Base-by-base conservation (phyloP, 2,329 filamentous ascomycete genomes). In the Aspergillus terreus region DNA sequence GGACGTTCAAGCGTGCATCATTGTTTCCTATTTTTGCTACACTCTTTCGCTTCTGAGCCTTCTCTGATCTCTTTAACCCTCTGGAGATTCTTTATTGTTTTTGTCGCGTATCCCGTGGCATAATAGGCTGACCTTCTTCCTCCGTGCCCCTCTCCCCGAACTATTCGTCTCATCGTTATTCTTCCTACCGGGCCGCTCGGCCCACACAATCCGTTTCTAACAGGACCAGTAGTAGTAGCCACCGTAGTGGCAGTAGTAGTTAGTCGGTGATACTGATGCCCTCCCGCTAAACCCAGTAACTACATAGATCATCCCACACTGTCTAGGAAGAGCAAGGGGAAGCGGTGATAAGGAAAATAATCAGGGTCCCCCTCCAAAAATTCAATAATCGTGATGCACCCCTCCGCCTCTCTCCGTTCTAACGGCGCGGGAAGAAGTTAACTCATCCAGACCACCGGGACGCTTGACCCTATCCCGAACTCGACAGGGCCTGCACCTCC, bases 161-260 rank as follows among this genome's bases (percentile, higher is more conserved):
- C 46, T 36, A 41, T 23, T 23, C 14, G 46, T 58, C 54, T 51
- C 55, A 54, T 49, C 53, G 49, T 46, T 50, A 52, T 56, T 56
- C 55, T 56, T 54, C 36, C 42, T 46, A 56, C 49, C 54, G 54
- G 59, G 53, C 58, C 49, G 54, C 52, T 53, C 57, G 54, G 54
- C 53, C 58, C 55, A 58, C 50, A 55, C 49, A 57, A 50, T 53
- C 46, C 46, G 51, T 56, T 51, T 55, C 47, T 50, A 50, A 55
- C 51, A 50, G 51, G 32, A 46, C 53, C 45, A 55, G 38, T 50
- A 33, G 45, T 50, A 54, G 40, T 42, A 5, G 6, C 23, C 23
- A 6, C 23, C 4, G 23, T 23, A 23, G 23, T n/a, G 15, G 35
- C n/a, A 14, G 44, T 43, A 25, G 4, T 25, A 54, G 45, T 44